These are phyloP conservation scores for Solanum neorickii DNA, from an alignment of 257 asterid species.

Conservation along the genomic window DNA sequence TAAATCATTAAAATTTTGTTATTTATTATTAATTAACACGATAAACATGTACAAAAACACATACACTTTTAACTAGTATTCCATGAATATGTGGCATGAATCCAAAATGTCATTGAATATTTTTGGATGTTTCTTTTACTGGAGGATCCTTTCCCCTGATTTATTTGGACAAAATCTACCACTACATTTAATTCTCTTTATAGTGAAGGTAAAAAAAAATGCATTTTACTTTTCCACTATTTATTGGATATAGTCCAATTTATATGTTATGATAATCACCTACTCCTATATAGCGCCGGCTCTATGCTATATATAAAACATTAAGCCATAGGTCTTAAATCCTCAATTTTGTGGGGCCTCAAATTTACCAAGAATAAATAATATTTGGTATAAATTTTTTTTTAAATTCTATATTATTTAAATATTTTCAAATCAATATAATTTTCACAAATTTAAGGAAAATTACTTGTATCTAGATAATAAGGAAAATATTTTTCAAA, in stretches of 20 bases:
- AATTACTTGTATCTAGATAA: neutral
- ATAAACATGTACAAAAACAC: no score
- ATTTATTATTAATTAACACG: no score
- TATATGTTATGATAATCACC: neutral
- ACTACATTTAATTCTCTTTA: neutral
- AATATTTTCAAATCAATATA: neutral
- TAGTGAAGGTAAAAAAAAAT: neutral
- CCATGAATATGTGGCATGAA: neutral
- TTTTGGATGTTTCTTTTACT: neutral
- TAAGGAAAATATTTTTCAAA: neutral
- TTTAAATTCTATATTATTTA: no score
- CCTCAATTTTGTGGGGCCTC: neutral
- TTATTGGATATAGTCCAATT: no score
- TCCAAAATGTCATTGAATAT: neutral
- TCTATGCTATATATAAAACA: neutral
- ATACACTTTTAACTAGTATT: no score
- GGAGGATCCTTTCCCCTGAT: no score
- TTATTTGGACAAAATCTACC: neutral
- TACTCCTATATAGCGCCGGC: neutral
- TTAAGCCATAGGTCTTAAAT: neutral
- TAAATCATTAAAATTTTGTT: no score
- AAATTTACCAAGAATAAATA: neutral
- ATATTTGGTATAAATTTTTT: no score
- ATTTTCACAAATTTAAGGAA: neutral
- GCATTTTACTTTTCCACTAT: no score